Conservation (phyloP, 2,329 filamentous ascomycete genomes). For the Colletotrichum liriopes region DNA sequence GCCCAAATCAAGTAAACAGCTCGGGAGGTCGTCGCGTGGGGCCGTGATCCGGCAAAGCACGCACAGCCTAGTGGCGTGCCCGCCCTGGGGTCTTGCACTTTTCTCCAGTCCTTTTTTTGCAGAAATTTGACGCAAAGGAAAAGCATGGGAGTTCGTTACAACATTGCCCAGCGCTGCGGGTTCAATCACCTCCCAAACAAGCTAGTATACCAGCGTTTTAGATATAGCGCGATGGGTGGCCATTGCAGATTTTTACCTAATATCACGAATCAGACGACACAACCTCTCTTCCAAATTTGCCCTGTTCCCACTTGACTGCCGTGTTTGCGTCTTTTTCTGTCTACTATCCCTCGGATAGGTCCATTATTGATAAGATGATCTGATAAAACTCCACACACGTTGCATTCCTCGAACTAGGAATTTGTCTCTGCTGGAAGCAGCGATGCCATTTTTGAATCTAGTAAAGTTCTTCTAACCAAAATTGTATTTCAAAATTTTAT, state of each 20-base stretch:
- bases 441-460: no score
- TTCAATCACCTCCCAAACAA: background rate
- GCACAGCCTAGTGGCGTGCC: constrained; percentile 7
- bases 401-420: background rate
- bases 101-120: background rate
- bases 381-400: background rate
- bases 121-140: constrained; percentile 15
- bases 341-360: background rate
- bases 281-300: constrained; percentile 6
- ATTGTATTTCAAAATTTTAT: no score
- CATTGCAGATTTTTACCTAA: constrained; percentile 40
- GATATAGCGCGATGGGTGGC: constrained; percentile 35
- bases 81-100: background rate
- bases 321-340: constrained; percentile 33
- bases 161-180: constrained; percentile 1
- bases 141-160: background rate
- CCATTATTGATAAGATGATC: constrained; percentile 14
- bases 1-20: constrained; percentile 13
- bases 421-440: no score
- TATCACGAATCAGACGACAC: constrained; percentile 37
- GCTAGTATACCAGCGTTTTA: constrained; percentile 40
- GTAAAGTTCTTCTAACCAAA: no score
- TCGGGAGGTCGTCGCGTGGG: constrained; percentile 19
- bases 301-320: constrained; percentile 17
- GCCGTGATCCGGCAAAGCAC: constrained; percentile 5